These are phyloP conservation scores for Arctium lappa DNA, from an alignment of 129 eudicot genomes.

Conservation along the genomic window DNA sequence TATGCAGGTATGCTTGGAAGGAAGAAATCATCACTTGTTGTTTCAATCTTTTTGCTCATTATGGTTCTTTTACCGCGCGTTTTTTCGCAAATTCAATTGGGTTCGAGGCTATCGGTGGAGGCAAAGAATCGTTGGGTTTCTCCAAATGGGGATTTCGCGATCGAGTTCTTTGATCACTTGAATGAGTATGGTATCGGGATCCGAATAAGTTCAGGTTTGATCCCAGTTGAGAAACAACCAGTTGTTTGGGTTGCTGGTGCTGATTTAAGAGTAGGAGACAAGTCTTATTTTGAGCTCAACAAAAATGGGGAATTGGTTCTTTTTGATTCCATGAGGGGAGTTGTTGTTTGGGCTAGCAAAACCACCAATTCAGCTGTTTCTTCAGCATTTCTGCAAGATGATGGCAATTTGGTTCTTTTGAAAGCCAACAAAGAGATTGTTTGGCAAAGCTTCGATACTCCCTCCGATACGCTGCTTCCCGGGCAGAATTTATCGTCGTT, in stretches of 20 bases:
- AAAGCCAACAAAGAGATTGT: constrained; percentile 34
- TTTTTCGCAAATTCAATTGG: constrained; percentile 50
- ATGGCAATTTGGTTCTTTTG: constrained; percentile 57
- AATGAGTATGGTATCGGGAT: constrained; percentile 51
- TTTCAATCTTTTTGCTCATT: constrained; percentile 17
- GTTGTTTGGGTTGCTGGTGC: constrained; percentile 74
- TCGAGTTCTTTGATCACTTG: constrained; percentile 45
- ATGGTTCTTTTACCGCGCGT: constrained; percentile 25
- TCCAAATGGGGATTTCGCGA: constrained; percentile 57
- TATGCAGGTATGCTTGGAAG: constrained; percentile 42
- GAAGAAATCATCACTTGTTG: constrained; percentile 1
- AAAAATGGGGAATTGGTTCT: constrained; percentile 49
- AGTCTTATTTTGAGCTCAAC: constrained; percentile 55
- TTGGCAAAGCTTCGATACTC: constrained; percentile 71
- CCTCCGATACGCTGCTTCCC: constrained; percentile 61
- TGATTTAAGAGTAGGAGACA: constrained; percentile 49
- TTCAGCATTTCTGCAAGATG: constrained; percentile 45
- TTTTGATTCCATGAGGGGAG: constrained; percentile 45
- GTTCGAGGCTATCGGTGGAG: constrained; percentile 50
- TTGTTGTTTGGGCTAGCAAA: constrained; percentile 55
- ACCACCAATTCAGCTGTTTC: constrained; percentile 43
- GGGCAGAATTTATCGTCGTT: constrained; percentile 47
- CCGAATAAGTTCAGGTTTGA: constrained; percentile 43
- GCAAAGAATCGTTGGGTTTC: constrained; percentile 61
- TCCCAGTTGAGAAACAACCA: constrained; percentile 41